Evolutionary conservation across 805 yeast species (phyloP), one percentile per base, ranked within the genome.

Genomic region (Wickerhamiella musiphila): DNA sequence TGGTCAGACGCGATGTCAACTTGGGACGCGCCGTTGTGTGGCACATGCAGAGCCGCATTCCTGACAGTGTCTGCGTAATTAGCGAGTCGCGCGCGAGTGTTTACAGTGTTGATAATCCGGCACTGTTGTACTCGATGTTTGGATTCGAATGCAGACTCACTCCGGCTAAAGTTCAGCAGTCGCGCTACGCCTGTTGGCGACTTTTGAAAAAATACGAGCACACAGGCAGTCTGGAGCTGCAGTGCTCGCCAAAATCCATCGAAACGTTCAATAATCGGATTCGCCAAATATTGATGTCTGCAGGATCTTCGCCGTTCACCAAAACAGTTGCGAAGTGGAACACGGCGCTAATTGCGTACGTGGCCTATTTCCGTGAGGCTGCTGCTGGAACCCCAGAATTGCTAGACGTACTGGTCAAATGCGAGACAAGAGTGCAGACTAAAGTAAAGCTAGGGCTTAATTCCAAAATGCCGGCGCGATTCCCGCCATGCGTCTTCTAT

Each of bases 401-500:
- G 21, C 58, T 90, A 8, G 94, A 84, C 49, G 61, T 72, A 3
- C 58, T 90, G 29, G 99, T 90, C 8, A 81, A 78, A 47, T 70
- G 92, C 42, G 99, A 90, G 48, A 84, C 94, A 0, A 75, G 78
- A 47, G 76, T 90, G 28, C 99, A 90, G 55, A 90, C 84, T 34
- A 65, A 93, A 42, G 94, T 90, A 13, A 90, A 90, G 50, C 68
- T 86, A 58, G 98, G 98, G 0, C 63, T 90, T 38, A 90, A 90
- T 47, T 86, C 96, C 10, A 90, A 90, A 54, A 90, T 90, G 99
- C 99, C 99, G 1, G 74, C 94, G 0, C 64, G 99, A 35, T 90
- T 90, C 57, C 99, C 99, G 3, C 99, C 98, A 0, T 95, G 95
- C 3, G 98, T 90, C 0, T 90, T 90, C 47, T 90, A 90, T 51